phyloP scores from a whole-genome alignment of 108 stramenopile genomes.

The Craspedostauros australis region DNA sequence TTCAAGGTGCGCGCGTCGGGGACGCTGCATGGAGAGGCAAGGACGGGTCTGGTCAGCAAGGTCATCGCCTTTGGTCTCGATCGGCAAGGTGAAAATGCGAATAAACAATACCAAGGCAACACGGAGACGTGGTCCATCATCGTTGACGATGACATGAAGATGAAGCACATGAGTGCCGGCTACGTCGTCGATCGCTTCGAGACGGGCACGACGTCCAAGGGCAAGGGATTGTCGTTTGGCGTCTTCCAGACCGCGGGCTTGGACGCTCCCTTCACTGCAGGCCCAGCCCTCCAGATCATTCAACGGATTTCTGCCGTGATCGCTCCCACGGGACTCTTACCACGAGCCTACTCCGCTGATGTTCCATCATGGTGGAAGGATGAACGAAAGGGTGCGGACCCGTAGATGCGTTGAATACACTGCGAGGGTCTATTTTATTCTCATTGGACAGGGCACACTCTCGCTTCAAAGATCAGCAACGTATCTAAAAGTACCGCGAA shows the following conservation, averaged over 20 bases:
- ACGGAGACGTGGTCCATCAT: constrained; percentile 31
- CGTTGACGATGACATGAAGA: constrained; percentile 29
- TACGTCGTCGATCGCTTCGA: constrained; percentile 43
- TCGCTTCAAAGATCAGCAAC: too few species aligned
- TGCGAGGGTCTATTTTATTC: too few species aligned
- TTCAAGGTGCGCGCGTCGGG: constrained; percentile 34
- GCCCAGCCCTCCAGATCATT: constrained; percentile 26
- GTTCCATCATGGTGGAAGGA: too few species aligned
- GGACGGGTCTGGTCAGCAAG: constrained; percentile 4
- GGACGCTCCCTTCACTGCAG: not conserved
- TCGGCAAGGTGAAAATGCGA: constrained; percentile 8
- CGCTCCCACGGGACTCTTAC: too few species aligned
- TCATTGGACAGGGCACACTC: too few species aligned
- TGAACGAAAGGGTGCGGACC: too few species aligned
- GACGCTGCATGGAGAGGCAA: constrained; percentile 15
- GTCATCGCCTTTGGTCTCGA: constrained; percentile 3
- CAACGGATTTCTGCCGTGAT: too few species aligned
- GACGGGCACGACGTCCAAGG: constrained; percentile 34
- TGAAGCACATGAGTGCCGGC: constrained; percentile 25
- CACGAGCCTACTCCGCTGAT: too few species aligned
- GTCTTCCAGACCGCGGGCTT: constrained; percentile 30
- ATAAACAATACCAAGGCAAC: constrained; percentile 18
- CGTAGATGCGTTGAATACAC: too few species aligned
- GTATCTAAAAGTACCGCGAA: too few species aligned
- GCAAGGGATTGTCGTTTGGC: constrained; percentile 29